Base-by-base conservation (phyloP, 306 rosid species). In the Ochetophila trinervis region DNA sequence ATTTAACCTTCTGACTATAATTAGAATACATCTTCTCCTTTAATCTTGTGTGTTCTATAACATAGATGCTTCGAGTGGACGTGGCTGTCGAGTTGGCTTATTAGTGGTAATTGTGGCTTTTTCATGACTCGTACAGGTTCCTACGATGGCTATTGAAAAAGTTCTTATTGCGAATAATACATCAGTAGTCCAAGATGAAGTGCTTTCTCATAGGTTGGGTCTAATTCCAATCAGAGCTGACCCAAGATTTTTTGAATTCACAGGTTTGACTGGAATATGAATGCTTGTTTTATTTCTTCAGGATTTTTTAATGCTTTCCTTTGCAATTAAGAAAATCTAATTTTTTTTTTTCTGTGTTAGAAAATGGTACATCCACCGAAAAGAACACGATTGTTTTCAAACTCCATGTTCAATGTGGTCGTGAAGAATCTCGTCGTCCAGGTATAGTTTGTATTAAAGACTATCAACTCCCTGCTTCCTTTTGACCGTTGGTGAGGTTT, bases 71-170 rank as follows among this genome's bases (percentile, higher is more conserved):
- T 30, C 6, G 18, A 48, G 30, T 63, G 54, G 19, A 7, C 9
- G 5, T 50, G 54, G 11, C 19, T 50, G 54, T 50, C 17, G 19
- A 18, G 3, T 50, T 50, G 17, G 54, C 22, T 8, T 50, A 16
- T 7, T 50, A 4, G 2, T 16, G 17, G 54, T 18, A 19, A 9
- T 18, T 3, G 19, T 19, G 17, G 4, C 4, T 16, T n/a, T 18
- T 16, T 50, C 54, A 4, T 50, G 11, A 11, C 52, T 24, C 48
- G n/a, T 66, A 62, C 56, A 93, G 99, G 88, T 93, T 73, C 97
- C 99, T 51, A 93, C 97, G 12, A 93, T 93, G 99, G 99, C 99
- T 66, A 84, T 93, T 76, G 99, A 93, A 83, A 86, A 85, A 76
- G 91, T 93, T 76, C 78, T 87, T 67, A 77, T 93, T 44, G 95